Base-by-base conservation (phyloP, 2,329 filamentous ascomycete species). In the Tolypocladium amazonense region DNA sequence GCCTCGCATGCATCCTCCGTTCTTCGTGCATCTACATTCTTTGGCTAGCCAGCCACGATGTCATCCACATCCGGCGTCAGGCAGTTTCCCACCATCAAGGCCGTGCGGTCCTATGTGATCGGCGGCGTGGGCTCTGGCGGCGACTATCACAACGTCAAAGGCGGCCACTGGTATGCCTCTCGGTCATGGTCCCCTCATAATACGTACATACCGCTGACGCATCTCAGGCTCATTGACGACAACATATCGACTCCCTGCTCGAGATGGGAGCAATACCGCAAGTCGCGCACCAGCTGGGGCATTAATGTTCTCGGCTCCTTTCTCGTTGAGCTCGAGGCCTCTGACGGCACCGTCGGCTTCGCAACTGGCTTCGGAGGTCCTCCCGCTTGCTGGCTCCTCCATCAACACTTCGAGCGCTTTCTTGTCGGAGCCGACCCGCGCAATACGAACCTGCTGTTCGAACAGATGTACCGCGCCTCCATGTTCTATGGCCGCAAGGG, bases 401-500 rank as follows among this genome's bases (percentile, higher is more conserved):
- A 93, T 70, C 88, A 95, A 75, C 92, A 97, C 76, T 96, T 97
- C 72, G 88, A 94, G 75, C 85, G 92, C 63, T 97, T 97, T 81
- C 77, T 97, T 62, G 81, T 96, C 66, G 92, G 91, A 50, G 87
- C 90, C 67, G 92, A 97, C 72, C 92, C 92, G 14, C 83, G 92
- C 67, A 91, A 97, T 71, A 95, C 90, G 58, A 96, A 96, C 75
- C 83, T 92, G 63, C 79, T 97, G 37, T 97, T 95, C 71, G 92
- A 97, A 78, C 91, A 95, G 73, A 96, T 97, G 92, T 97, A 96
- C 79, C 87, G 92, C 62, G 89, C 83, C 2, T 95, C 91, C 66
- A 95, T 96, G 90, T 97, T 96, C 79, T 97, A 97, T 71, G 92
- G 92, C 62, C 88, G 92, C 65, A 97, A 97, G 75, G 92, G 92